A percentile compares a stretch with the other conserved stretches of the same genome.
Evolutionary conservation across 2,329 filamentous ascomycete species (phyloP).

Genomic region (Madurella mycetomatis): DNA sequence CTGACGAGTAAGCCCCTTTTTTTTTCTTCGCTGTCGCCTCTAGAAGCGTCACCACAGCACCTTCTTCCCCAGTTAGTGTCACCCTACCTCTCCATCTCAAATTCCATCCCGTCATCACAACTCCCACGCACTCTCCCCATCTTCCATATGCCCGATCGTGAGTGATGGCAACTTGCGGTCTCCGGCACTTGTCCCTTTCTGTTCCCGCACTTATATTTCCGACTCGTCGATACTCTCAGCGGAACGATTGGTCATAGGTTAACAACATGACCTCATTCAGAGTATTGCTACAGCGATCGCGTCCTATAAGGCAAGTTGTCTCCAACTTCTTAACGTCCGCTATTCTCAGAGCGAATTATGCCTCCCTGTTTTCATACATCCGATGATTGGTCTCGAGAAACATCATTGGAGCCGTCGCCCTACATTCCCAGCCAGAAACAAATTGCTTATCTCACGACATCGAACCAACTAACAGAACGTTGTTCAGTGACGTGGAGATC

Average conservation of each 20-base stretch:
- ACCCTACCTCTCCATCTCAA: no score
- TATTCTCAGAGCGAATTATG: no score
- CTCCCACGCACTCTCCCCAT: not conserved
- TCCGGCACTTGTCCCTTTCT: no score
- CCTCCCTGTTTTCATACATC: no score
- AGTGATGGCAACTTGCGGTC: no score
- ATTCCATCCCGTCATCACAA: not conserved
- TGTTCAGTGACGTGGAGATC: constrained; percentile 9
- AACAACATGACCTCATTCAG: not conserved
- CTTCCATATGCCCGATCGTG: not conserved
- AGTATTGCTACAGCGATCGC: constrained; percentile 1
- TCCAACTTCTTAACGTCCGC: not conserved
- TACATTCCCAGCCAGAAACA: not conserved
- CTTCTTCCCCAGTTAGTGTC: no score
- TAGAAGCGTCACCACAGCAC: not conserved
- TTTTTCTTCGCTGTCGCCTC: not conserved
- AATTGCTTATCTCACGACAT: not conserved
- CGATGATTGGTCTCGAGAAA: no score
- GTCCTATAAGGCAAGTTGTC: constrained; percentile 1
- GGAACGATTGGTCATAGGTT: not conserved
- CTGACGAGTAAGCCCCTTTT: constrained; percentile 11
- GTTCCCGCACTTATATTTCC: no score
- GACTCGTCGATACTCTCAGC: no score
- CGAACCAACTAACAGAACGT: constrained; percentile 1
- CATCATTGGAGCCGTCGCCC: no score